Conservation (phyloP, 2,329 filamentous ascomycete genomes). For the Epichloe elymi region DNA sequence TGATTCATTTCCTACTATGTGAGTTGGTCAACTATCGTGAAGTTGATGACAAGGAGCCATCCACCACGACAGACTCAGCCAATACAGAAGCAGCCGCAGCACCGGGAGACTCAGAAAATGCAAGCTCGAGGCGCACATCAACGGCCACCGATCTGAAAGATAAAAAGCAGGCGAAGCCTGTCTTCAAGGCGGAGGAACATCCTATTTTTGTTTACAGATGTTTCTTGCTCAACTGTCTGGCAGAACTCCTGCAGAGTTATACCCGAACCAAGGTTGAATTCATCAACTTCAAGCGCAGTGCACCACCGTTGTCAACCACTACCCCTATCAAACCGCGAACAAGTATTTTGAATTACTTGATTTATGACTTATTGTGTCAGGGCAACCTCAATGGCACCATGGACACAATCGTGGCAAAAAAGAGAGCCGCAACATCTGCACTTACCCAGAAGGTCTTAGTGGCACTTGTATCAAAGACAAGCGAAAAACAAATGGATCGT, state of each 20-base stretch:
- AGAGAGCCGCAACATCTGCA: slow-evolving; percentile 69
- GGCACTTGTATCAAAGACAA: slow-evolving; percentile 76
- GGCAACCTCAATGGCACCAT: slow-evolving; percentile 52
- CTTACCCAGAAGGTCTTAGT: slow-evolving; percentile 82
- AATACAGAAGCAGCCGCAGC: slow-evolving; percentile 23
- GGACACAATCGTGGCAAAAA: slow-evolving; percentile 74
- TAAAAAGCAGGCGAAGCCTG: slow-evolving; percentile 54
- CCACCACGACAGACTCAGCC: slow-evolving; percentile 28
- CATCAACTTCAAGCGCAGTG: slow-evolving; percentile 95
- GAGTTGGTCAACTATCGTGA: slow-evolving; percentile 87
- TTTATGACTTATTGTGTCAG: slow-evolving; percentile 60
- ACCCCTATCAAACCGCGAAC: slow-evolving; percentile 92
- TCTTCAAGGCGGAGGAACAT: slow-evolving; percentile 85
- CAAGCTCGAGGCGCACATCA: slow-evolving; percentile 18
- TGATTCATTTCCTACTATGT: slow-evolving; percentile 87
- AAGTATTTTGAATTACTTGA: slow-evolving; percentile 83
- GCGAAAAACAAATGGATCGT: slow-evolving; percentile 54
- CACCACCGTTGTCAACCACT: slow-evolving; percentile 65
- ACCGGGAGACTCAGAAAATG: slow-evolving; percentile 11
- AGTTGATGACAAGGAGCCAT: slow-evolving; percentile 69
- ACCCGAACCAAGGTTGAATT: slow-evolving; percentile 95
- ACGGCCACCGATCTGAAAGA: slow-evolving; percentile 32
- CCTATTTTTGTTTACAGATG: slow-evolving; percentile 94
- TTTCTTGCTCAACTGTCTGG: slow-evolving; percentile 83
- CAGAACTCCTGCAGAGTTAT: slow-evolving; percentile 83